Base-by-base conservation (phyloP, 129 eudicot species). In the Oenanthe sinensis region DNA sequence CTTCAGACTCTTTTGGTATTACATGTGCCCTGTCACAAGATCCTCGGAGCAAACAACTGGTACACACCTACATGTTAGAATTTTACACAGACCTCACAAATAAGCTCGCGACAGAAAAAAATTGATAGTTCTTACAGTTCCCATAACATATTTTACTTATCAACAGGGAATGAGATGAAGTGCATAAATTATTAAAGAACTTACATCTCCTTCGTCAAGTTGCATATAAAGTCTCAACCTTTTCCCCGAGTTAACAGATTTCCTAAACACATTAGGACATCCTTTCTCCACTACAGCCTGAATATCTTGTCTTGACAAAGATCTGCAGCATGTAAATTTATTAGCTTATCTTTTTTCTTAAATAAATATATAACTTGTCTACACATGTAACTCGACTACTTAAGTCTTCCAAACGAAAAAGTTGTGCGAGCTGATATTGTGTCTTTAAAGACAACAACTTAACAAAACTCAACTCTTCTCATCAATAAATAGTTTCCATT, bases 11-110 rank as follows among this genome's bases (percentile, higher is more conserved):
- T 54, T 81, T 82, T 47, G 85, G 86, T 73, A 82, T 79, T 75
- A 87, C 80, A 83, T 88, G 87, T 22, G 99, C 94, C 86, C 91
- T 90, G 81, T 96, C 97, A 77, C 99, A 96, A 47, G 99, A 92
- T 73, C 87, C 93, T 77, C 92, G 90, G 15, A 92, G 89, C 37
- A 79, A 78, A 75, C 99, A 96, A 79, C 80, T 83, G 79, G 93
- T 74, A 78, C 97, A 96, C 54, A 87, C 99, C 99, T 96, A 85
- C 77, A 63, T 22, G 44, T 36, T 16, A 40, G 3, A 28, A 81
- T 30, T 30, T 37, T 8, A 37, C 33, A 4, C n/a, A 70, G 70
- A 33, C 70, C 68, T 10, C 42, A 37, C 39, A 24, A 16, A 46
- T 24, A 16, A 28, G 43, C 17, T 33, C 26, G 5, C 12, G 15